Evolutionary conservation across 139 green algal species (phyloP).

Genomic region (Chlorella vulgaris): DNA sequence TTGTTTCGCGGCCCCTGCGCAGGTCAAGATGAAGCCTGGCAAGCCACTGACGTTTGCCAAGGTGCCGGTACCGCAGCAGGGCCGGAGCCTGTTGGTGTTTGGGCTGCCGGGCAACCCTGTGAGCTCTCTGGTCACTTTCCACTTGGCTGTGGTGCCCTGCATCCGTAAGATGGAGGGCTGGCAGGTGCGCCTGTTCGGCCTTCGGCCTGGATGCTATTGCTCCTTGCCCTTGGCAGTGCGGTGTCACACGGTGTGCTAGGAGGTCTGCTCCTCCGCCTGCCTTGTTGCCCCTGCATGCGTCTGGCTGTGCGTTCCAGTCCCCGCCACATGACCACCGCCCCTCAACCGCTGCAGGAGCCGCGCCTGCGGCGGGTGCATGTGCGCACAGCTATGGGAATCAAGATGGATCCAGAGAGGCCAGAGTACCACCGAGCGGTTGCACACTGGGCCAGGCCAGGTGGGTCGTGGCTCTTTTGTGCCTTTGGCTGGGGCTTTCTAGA

Average conservation of each 20-base stretch:
- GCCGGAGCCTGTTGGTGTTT: slow-evolving; percentile 53
- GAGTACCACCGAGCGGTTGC: slow-evolving; percentile 93
- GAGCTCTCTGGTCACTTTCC: slow-evolving; percentile 91
- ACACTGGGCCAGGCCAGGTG: slow-evolving; percentile 48
- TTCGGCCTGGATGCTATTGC: background rate
- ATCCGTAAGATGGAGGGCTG: slow-evolving; percentile 86
- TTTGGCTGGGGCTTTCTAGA: background rate
- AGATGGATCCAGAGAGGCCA: slow-evolving; percentile 89
- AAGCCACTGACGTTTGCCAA: slow-evolving; percentile 98
- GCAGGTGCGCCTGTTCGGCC: slow-evolving; percentile 32
- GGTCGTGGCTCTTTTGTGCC: too few species aligned
- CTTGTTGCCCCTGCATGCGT: background rate
- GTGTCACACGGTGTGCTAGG: background rate
- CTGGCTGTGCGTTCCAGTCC: background rate
- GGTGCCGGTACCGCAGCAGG: slow-evolving; percentile 51
- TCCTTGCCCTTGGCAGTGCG: too few species aligned
- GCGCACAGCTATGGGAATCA: slow-evolving; percentile 54
- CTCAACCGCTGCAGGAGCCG: slow-evolving; percentile 49
- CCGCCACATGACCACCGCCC: too few species aligned
- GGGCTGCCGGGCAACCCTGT: slow-evolving; percentile 86
- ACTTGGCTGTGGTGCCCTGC: slow-evolving; percentile 85
- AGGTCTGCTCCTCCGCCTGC: background rate
- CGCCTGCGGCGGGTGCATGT: slow-evolving; percentile 73
- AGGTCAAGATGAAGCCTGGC: slow-evolving; percentile 94
- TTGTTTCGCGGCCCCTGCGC: background rate